phyloP scores from a whole-genome alignment of 768 basidiomycete species.

The Naganishia kalamii region DNA sequence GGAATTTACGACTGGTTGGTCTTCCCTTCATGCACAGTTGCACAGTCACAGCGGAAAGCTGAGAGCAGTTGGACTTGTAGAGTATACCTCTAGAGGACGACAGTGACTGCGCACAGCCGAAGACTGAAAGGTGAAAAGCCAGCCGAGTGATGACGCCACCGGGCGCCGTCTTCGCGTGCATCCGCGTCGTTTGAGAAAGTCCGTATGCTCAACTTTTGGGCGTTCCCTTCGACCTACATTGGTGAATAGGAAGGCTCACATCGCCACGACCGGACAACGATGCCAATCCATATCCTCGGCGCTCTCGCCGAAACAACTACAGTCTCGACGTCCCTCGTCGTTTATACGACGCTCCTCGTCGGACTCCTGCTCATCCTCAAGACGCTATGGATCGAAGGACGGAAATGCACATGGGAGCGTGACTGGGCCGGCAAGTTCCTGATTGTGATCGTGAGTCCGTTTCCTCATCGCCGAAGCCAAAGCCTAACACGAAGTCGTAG shows the following conservation, averaged over 20 bases:
- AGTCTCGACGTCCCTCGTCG: not conserved
- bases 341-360: not conserved
- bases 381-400: constrained; percentile 33
- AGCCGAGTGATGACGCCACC: too few relatives aligned
- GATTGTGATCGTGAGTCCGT: constrained; percentile 36
- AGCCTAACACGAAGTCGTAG: constrained; percentile 17
- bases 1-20: too few relatives aligned
- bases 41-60: too few relatives aligned
- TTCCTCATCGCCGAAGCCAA: not conserved
- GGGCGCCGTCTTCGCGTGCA: too few relatives aligned
- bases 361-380: not conserved
- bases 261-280: not conserved
- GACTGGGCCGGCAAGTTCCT: constrained; percentile 48
- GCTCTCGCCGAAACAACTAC: constrained; percentile 16
- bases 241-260: too few relatives aligned
- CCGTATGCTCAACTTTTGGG: not conserved
- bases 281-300: constrained; percentile 31
- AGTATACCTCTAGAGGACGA: too few relatives aligned
- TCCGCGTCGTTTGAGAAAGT: not conserved
- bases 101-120: too few relatives aligned
- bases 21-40: too few relatives aligned
- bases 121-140: too few relatives aligned
- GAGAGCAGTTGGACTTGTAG: too few relatives aligned
- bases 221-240: not conserved
- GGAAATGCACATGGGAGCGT: constrained; percentile 40